Evolutionary conservation across 768 basidiomycete genomes (phyloP).

Genomic region (Paxillus rubicundulus): DNA sequence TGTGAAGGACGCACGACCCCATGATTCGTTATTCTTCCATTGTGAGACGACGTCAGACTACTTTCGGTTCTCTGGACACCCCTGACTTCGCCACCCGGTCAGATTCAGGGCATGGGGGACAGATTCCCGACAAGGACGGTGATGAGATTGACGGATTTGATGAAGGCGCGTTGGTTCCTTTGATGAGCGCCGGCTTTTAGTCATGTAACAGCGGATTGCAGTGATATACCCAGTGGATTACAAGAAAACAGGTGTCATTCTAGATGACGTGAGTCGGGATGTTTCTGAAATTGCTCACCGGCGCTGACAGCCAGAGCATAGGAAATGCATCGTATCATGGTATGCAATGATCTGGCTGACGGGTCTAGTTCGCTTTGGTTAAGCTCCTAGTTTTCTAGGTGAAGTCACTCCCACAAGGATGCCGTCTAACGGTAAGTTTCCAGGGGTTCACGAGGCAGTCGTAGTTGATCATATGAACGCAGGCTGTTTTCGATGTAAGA

Average conservation of each 20-base stretch:
- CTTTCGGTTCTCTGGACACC: not conserved
- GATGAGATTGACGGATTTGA: slow-evolving; percentile 81
- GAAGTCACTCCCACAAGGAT: too few relatives aligned
- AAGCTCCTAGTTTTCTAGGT: too few relatives aligned
- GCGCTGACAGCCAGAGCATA: not conserved
- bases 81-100: not conserved
- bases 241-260: slow-evolving; percentile 69
- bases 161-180: slow-evolving; percentile 49
- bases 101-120: slow-evolving; percentile 96
- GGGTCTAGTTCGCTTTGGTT: too few relatives aligned
- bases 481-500: too few relatives aligned
- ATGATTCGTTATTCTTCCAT: slow-evolving; percentile 79
- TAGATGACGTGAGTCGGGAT: slow-evolving; percentile 63
- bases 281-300: not conserved
- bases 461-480: too few relatives aligned
- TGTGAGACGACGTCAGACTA: slow-evolving; percentile 34
- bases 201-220: slow-evolving; percentile 21
- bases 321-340: too few relatives aligned
- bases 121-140: slow-evolving; percentile 71
- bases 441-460: too few relatives aligned
- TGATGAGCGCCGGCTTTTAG: not conserved
- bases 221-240: slow-evolving; percentile 91
- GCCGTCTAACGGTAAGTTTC: too few relatives aligned
- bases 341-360: too few relatives aligned
- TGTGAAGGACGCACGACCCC: slow-evolving; percentile 60